Evolutionary conservation across 306 rosid species (phyloP).

Genomic region (Cyclanthera cordifolia): DNA sequence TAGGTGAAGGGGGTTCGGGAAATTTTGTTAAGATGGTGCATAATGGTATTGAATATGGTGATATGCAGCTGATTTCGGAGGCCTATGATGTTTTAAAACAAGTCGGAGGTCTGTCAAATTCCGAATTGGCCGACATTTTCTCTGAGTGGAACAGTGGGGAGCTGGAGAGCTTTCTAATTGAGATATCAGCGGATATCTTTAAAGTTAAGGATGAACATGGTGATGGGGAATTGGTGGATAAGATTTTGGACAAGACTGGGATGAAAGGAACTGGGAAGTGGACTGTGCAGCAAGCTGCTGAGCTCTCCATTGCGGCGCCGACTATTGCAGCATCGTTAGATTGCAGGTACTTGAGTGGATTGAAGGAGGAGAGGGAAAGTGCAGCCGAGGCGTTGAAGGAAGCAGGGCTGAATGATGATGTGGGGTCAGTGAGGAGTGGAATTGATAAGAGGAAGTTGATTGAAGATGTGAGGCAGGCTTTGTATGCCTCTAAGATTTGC

Average conservation of each 20-base stretch:
- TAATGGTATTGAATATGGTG: slow-evolving; percentile 85
- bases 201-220: slow-evolving; percentile 56
- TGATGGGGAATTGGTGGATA: slow-evolving; percentile 72
- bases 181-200: slow-evolving; percentile 79
- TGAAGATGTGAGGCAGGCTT: slow-evolving; percentile 89
- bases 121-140: slow-evolving; percentile 54
- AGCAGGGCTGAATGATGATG: slow-evolving; percentile 59
- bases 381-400: slow-evolving; percentile 58
- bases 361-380: slow-evolving; percentile 83
- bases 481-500: slow-evolving; percentile 88
- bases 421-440: slow-evolving; percentile 30
- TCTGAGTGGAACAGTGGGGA: slow-evolving; percentile 81
- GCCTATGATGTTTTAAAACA: slow-evolving; percentile 81
- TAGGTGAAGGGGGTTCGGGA: slow-evolving; percentile 83
- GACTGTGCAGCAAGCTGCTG: slow-evolving; percentile 97
- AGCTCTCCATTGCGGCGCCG: slow-evolving; percentile 76
- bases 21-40: slow-evolving; percentile 93
- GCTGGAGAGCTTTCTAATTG: slow-evolving; percentile 70
- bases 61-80: slow-evolving; percentile 86
- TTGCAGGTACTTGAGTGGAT: slow-evolving; percentile 68
- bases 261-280: slow-evolving; percentile 96
- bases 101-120: slow-evolving; percentile 57
- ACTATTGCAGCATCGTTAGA: slow-evolving; percentile 87
- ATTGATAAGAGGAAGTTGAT: slow-evolving; percentile 66
- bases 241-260: slow-evolving; percentile 80